A percentile compares a stretch with the other conserved stretches of the same genome.
These are phyloP conservation scores for Fusarium sp. DNA, from an alignment of 2,329 filamentous ascomycete species.

Conservation along the genomic window DNA sequence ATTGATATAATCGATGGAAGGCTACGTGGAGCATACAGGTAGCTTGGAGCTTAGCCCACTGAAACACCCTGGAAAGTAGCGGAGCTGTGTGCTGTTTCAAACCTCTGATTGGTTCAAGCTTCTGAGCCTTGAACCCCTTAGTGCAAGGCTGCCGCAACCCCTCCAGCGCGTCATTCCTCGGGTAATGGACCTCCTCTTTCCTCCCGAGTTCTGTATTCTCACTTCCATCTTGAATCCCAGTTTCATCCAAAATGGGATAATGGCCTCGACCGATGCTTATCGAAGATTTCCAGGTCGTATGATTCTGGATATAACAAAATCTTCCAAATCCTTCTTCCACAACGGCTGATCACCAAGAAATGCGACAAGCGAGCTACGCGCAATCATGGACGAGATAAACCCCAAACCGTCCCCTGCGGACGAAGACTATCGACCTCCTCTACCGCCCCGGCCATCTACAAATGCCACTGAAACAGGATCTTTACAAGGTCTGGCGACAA, in stretches of 20 bases:
- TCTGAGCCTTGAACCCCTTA: constrained; percentile 24
- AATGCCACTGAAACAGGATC: constrained; percentile 54
- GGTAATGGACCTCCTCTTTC: constrained; percentile 29
- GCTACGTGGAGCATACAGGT: constrained; percentile 45
- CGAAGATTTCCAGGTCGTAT: constrained; percentile 28
- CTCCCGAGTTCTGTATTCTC: neutral
- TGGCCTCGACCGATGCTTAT: constrained; percentile 34
- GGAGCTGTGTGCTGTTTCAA: neutral
- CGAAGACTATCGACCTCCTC: constrained; percentile 64
- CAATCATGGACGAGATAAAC: constrained; percentile 46
- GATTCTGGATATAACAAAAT: constrained; percentile 15
- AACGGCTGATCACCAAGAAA: constrained; percentile 40
- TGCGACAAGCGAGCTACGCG: constrained; percentile 42
- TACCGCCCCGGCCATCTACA: constrained; percentile 64
- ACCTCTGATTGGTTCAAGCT: constrained; percentile 42
- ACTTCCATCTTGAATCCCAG: constrained; percentile 19
- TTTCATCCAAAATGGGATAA: constrained; percentile 50
- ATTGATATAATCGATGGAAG: constrained; percentile 40
- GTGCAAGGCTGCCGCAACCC: constrained; percentile 47
- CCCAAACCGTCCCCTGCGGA: constrained; percentile 46
- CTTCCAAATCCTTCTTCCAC: neutral
- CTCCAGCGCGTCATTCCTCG: constrained; percentile 40
- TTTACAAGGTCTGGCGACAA: constrained; percentile 78
- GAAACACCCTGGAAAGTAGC: constrained; percentile 29
- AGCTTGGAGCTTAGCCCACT: constrained; percentile 32